Percentiles rank a stretch among this genome's conserved stretches.
Conservation (phyloP, 2,329 filamentous ascomycete species). For the Calonectria pauciramosa region DNA sequence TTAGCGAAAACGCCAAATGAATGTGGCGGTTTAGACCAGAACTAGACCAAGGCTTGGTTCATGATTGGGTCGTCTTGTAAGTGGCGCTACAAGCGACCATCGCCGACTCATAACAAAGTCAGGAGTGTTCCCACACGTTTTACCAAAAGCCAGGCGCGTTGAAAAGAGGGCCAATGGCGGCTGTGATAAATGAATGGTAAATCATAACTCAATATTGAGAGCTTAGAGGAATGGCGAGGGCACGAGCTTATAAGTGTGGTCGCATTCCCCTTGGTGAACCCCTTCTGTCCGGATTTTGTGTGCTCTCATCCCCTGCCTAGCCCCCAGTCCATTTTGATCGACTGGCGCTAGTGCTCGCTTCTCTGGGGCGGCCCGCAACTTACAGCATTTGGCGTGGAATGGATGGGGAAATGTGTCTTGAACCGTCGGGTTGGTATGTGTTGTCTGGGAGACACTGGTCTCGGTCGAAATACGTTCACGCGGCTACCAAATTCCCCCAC, state of each 20-base stretch:
- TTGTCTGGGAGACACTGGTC: not conserved
- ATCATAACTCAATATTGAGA: rapidly evolving
- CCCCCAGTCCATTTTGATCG: not conserved
- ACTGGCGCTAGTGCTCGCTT: not conserved
- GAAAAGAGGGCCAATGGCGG: not conserved
- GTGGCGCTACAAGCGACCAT: not conserved
- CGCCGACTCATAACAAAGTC: not conserved
- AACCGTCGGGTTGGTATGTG: not conserved
- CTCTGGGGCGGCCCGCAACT: not conserved
- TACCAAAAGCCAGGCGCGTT: not conserved
- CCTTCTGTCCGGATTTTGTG: not conserved
- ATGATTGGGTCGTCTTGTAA: not conserved
- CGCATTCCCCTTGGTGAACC: not conserved
- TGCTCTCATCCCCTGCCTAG: not conserved
- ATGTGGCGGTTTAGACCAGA: not conserved
- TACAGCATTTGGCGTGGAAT: not conserved
- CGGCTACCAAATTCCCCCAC: not conserved
- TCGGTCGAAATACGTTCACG: not conserved
- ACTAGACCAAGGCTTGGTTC: not conserved
- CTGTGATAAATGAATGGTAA: not conserved
- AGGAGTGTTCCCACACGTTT: not conserved
- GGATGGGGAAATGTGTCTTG: not conserved
- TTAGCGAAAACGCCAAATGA: not conserved
- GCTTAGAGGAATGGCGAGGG: not conserved
- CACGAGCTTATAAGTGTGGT: not conserved